Evolutionary conservation across 1,284 basidiomycete genomes (phyloP).

Genomic region (Cystobasidiaceae sp.): DNA sequence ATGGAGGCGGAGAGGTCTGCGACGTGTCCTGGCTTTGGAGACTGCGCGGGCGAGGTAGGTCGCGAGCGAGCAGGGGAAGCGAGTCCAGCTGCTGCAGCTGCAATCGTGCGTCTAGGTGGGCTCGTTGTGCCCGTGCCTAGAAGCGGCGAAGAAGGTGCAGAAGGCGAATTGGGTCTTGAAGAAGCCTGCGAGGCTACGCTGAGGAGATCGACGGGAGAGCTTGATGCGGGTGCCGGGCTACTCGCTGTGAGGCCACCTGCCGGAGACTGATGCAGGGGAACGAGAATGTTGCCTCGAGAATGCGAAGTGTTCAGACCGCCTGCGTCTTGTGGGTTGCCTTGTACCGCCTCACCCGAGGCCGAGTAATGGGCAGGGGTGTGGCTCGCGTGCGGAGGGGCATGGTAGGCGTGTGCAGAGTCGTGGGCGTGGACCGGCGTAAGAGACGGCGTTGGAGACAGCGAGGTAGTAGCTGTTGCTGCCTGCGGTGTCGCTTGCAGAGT

Average conservation of each 20-base stretch:
- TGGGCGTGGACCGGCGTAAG: too few species aligned
- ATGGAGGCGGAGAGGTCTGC: neutral
- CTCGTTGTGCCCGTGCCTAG: too few species aligned
- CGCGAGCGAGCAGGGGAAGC: too few species aligned
- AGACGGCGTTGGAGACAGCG: too few species aligned
- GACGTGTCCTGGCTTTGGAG: neutral
- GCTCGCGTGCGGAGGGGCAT: neutral
- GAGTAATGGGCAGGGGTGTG: constrained; percentile 11
- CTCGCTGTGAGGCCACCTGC: too few species aligned
- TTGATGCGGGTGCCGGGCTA: neutral
- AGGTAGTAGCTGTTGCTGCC: too few species aligned
- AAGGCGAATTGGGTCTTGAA: constrained; percentile 1
- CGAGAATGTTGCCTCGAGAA: constrained; percentile 1
- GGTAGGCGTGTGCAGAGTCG: too few species aligned
- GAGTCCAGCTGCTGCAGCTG: too few species aligned
- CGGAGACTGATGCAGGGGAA: neutral
- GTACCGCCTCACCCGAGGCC: neutral
- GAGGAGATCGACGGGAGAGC: neutral
- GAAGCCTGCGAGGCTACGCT: neutral
- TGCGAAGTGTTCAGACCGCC: constrained; percentile 11
- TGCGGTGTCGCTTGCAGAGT: too few species aligned
- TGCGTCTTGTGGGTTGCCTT: constrained; percentile 7
- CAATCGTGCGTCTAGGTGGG: too few species aligned
- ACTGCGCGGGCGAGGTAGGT: neutral
- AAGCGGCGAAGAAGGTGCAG: neutral